Evolutionary conservation across 768 basidiomycete genomes (phyloP), one percentile per base, ranked within the genome.

Genomic region (Stropharia rugosoannulata): DNA sequence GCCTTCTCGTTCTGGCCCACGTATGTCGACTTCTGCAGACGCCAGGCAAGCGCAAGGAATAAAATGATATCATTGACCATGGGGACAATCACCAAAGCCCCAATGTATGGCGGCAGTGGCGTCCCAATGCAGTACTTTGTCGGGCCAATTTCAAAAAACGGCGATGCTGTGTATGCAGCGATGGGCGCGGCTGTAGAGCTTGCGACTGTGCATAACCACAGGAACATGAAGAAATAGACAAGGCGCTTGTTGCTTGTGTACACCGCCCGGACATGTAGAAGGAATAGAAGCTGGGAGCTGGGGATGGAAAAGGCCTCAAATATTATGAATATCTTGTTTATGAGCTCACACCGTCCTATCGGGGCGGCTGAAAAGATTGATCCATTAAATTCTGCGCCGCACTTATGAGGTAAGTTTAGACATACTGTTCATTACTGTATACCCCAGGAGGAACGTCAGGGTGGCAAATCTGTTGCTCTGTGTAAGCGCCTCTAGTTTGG

Each of bases 31-130:
- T 46, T 45, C 2, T 63, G 50, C 12, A 73, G 56, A 2, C 63
- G 62, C 57, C 62, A 68, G 1, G 70, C 68, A n/a, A 75, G 70
- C 3, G 69, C 62, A 35, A 72, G 29, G 56, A 69, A 70, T 15
- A 73, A 62, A 38, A 54, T 45, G 0, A 66, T 70, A 47, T 73
- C 73, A 16, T 64, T 59, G 2, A 70, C 41, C 0, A 67, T 41
- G 0, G 59, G 48, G 1, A 59, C 45, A 22, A 68, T 59, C 0
- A 61, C 64, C 9, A 63, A 49, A 16, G 64, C 58, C 1, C 51
- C 58, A 5, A 54, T 35, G 22, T 62, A 69, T 5, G 54, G 10
- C 15, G 55, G 51, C 4, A 59, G 29, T 12, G 22, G 25, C 32
- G 49, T 47, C n/a, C 45, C 46, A 41, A 59, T 55, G 51, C 62